Evolutionary conservation across 495 filamentous ascomycete genomes (phyloP).

Genomic region (Penicillium longicatenatum): DNA sequence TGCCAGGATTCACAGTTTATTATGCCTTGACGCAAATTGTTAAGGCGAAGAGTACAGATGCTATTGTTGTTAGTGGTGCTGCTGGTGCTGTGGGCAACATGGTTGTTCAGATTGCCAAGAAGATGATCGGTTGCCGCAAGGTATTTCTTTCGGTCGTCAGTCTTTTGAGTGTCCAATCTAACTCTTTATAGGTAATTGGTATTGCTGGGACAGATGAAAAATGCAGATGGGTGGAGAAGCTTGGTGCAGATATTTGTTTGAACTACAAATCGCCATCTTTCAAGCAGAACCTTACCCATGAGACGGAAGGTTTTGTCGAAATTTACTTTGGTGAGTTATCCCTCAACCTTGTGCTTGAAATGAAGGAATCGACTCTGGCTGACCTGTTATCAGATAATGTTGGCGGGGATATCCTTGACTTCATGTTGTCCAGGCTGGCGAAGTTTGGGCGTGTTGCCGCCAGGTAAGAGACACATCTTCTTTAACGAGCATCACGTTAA

Average conservation of each 20-base stretch:
- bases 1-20: conserved; percentile 54
- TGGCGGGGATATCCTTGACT: conserved; percentile 66
- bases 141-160: conserved; percentile 29
- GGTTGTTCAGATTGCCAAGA: conserved; percentile 56
- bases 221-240: conserved; percentile 59
- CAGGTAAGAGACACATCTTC: conserved; percentile 33
- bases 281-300: conserved; percentile 54
- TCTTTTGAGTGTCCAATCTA: neutral
- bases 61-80: conserved; percentile 51
- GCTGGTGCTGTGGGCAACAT: conserved; percentile 49
- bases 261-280: conserved; percentile 68
- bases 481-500: neutral
- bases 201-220: conserved; percentile 69
- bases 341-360: neutral
- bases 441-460: conserved; percentile 59
- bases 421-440: conserved; percentile 59
- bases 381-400: conserved; percentile 56
- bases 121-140: conserved; percentile 52
- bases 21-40: conserved; percentile 50
- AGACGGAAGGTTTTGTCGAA: conserved; percentile 64
- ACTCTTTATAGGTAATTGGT: conserved; percentile 42
- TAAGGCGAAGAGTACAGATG: conserved; percentile 35
- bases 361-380: neutral
- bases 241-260: conserved; percentile 66
- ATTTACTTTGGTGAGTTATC: conserved; percentile 53